These are phyloP conservation scores for Clitocybe nebularis DNA, from an alignment of 1,284 basidiomycete genomes.

Conservation along the genomic window DNA sequence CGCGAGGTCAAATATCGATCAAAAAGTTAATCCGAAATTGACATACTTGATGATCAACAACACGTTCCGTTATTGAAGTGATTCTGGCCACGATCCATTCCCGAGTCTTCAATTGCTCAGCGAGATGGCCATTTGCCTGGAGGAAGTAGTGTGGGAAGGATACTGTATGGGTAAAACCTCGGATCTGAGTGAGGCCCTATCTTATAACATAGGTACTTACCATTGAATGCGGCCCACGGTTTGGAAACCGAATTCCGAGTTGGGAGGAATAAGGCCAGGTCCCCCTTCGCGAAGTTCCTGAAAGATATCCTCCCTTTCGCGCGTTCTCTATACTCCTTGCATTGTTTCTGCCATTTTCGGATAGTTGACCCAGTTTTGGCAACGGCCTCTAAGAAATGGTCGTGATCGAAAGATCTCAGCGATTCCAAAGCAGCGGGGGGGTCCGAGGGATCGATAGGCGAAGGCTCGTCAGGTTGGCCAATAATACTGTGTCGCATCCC, in stretches of 20 bases:
- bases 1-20: constrained; percentile 1
- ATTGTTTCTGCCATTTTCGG: constrained; percentile 95
- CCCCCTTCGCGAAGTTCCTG: constrained; percentile 88
- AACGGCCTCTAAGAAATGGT: constrained; percentile 79
- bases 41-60: constrained; percentile 76
- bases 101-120: constrained; percentile 79
- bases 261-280: constrained; percentile 92
- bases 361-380: constrained; percentile 80
- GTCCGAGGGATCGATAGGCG: constrained; percentile 71
- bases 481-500: constrained; percentile 49
- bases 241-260: constrained; percentile 90
- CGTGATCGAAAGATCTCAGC: constrained; percentile 75
- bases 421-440: constrained; percentile 63
- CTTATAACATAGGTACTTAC: constrained; percentile 36
- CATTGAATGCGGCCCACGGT: constrained; percentile 97
- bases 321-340: constrained; percentile 89
- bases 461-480: constrained; percentile 57
- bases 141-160: constrained; percentile 98
- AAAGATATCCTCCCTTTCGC: constrained; percentile 93
- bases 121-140: constrained; percentile 78
- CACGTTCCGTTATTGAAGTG: constrained; percentile 80
- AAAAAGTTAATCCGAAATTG: constrained; percentile 13
- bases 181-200: constrained; percentile 23
- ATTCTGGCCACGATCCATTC: constrained; percentile 97
- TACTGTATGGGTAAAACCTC: constrained; percentile 51